Base-by-base conservation (phyloP, 2,329 filamentous ascomycete species). In the Calonectria pseudoreteaudii region DNA sequence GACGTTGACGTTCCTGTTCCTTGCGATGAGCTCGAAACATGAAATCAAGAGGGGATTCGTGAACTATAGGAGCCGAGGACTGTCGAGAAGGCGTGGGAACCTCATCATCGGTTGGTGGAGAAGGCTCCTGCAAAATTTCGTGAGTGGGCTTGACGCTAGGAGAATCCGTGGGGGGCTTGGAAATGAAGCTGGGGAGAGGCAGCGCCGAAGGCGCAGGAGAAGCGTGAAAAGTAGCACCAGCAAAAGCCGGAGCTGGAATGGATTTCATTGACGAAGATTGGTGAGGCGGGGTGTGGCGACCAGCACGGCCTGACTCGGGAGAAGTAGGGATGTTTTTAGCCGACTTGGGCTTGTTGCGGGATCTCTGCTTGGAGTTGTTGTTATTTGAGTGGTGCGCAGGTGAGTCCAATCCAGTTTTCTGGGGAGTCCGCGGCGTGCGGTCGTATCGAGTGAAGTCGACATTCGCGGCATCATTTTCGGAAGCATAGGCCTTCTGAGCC, bases 191-290 rank as follows among this genome's bases (percentile, higher is more conserved):
- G 14, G 97, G 97, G 72, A 98, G 94, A 0, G 97, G 97, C 38
- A 99, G 88, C 30, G 95, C 93, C 11, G 95, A 97, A 0, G 97
- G 94, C 2, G 96, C 96, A 26, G 97, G 97, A 11, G 97, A 98
- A 50, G 95, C 94, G 84, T 98, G 96, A 84, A 98, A 99, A 7
- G 95, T 97, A 41, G 96, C 94, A 18, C 96, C 97, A 49, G 97
- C 97, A 85, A 98, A 99, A 58, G 93, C 92, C 73, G 91, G 88
- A 64, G 85, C 85, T 36, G 84, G 84, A 64, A 84, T 84, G 58
- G 88, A 84, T 81, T 88, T 89, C 76, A 86, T 82, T 36, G 85
- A 82, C 11, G 82, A 81, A 20, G 85, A 86, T 66, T 88, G 86
- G 14, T 82, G 80, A 23, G 84, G 84, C 28, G 80, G 85, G 23